Evolutionary conservation across 306 rosid species (phyloP).

Genomic region (Sicyos edulis): DNA sequence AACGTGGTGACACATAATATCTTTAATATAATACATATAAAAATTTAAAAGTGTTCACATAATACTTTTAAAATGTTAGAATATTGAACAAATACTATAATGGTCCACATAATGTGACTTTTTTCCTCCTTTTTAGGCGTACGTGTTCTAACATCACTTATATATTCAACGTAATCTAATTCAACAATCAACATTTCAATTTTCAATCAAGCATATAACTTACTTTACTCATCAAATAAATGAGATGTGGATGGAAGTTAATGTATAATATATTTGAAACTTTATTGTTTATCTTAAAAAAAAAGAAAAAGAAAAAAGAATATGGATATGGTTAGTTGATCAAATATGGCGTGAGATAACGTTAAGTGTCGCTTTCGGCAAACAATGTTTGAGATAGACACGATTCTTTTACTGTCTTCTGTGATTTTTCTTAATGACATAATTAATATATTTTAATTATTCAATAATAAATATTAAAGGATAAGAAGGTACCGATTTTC

Average conservation of each 20-base stretch:
- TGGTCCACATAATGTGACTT: too few species aligned
- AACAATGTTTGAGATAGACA: neutral
- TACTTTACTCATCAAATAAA: neutral
- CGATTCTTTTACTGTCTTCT: neutral
- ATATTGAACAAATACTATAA: too few species aligned
- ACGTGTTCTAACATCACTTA: too few species aligned
- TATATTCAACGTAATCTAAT: too few species aligned
- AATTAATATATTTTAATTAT: neutral
- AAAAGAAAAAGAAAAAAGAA: neutral
- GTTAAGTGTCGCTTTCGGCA: neutral
- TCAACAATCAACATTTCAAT: too few species aligned
- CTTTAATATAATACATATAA: too few species aligned
- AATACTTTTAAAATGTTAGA: too few species aligned
- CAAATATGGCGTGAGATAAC: neutral
- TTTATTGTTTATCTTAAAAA: neutral
- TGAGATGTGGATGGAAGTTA: neutral
- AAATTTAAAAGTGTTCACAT: too few species aligned
- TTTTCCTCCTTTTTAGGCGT: too few species aligned
- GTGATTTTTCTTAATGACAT: neutral
- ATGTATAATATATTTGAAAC: neutral
- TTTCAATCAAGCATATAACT: too few species aligned
- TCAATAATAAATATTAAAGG: neutral
- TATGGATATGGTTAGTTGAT: constrained; percentile 7
- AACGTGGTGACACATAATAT: too few species aligned
- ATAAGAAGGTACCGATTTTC: too few species aligned